A percentile compares a stretch with the other conserved stretches of the same genome.
Evolutionary conservation across 108 stramenopile species (phyloP).

Genomic region (Cyclotella baltica): DNA sequence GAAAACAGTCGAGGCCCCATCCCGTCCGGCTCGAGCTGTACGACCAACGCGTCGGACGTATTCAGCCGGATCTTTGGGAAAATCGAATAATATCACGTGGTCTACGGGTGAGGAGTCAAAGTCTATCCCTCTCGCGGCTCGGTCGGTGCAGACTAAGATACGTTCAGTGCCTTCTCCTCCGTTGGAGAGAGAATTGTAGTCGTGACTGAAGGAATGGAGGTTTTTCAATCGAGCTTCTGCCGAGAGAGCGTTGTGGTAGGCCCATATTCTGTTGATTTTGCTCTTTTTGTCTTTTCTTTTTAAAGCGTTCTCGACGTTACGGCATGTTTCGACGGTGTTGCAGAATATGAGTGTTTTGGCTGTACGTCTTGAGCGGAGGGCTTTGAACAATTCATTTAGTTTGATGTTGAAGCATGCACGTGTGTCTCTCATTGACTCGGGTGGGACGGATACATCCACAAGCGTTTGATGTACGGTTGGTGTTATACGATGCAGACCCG

Average conservation of each 20-base stretch:
- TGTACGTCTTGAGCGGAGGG: conserved; percentile 71
- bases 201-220: conserved; percentile 65
- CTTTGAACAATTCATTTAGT: conserved; percentile 80
- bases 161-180: conserved; percentile 23
- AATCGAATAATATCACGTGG: conserved; percentile 95
- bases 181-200: conserved; percentile 12
- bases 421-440: conserved; percentile 63
- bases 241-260: conserved; percentile 92
- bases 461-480: conserved; percentile 75
- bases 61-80: conserved; percentile 94
- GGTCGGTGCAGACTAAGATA: conserved; percentile 95
- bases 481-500: conserved; percentile 92
- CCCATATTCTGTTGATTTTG: conserved; percentile 39
- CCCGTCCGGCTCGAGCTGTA: conserved; percentile 92
- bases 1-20: conserved; percentile 86
- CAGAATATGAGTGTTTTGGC: conserved; percentile 94
- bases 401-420: conserved; percentile 86
- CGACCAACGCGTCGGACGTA: conserved; percentile 93
- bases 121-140: conserved; percentile 95
- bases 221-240: conserved; percentile 68
- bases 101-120: conserved; percentile 75
- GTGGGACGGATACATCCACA: conserved; percentile 89
- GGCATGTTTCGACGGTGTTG: conserved; percentile 95
- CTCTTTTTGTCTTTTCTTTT: conserved; percentile 81
- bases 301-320: conserved; percentile 91